A percentile compares a stretch with the other conserved stretches of the same genome.
phyloP scores from a whole-genome alignment of 257 asterid species.

The Scutellaria galericulata region DNA sequence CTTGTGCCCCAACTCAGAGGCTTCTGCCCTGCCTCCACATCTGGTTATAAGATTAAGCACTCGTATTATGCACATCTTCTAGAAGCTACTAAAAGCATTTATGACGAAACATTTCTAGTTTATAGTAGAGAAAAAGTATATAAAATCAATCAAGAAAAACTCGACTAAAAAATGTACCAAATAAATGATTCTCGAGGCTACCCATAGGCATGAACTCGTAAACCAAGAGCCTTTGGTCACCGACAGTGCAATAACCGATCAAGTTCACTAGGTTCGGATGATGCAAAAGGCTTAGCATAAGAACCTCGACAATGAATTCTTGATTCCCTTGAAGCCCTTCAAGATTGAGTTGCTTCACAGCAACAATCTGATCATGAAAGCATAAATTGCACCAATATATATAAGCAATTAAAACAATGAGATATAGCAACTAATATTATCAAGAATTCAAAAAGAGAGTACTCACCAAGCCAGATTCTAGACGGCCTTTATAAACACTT shows the following conservation, averaged over 20 bases:
- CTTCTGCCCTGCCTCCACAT: conserved; percentile 50
- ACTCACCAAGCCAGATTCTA: conserved; percentile 67
- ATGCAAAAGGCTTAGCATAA: conserved; percentile 84
- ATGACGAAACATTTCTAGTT: not conserved
- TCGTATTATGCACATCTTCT: not conserved
- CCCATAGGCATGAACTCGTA: conserved; percentile 93
- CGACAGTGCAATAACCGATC: conserved; percentile 87
- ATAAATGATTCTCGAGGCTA: conserved; percentile 86
- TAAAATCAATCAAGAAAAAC: not conserved
- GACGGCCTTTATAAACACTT: conserved; percentile 72
- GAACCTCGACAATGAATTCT: conserved; percentile 89
- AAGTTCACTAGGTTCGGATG: conserved; percentile 86
- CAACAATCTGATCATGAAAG: conserved; percentile 56
- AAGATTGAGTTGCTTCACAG: conserved; percentile 85
- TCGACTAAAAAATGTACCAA: conserved; percentile 52
- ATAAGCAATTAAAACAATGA: conserved; percentile 5
- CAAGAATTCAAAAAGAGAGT: not conserved
- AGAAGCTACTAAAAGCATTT: not conserved
- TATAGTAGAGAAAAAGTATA: not conserved
- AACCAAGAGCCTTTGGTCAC: conserved; percentile 88
- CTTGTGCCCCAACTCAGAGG: conserved; percentile 84
- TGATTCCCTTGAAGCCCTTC: conserved; percentile 92
- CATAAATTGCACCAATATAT: conserved; percentile 21
- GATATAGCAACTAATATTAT: not conserved
- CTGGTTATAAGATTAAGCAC: conserved; percentile 34